Conservation (phyloP, 2,329 filamentous ascomycete genomes). For the Scedosporium minutisporum region DNA sequence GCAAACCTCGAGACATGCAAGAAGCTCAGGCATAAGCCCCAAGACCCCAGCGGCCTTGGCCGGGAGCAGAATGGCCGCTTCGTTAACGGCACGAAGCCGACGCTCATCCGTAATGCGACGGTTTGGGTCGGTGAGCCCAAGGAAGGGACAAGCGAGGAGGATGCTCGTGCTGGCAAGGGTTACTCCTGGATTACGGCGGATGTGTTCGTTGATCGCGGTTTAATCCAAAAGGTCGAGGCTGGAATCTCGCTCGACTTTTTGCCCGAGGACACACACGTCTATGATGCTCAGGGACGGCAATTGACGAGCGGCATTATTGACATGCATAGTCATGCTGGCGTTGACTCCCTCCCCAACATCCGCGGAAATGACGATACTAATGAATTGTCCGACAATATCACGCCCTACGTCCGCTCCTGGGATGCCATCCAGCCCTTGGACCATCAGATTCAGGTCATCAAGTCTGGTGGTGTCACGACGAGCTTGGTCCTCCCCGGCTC, state of each 20-base stretch:
- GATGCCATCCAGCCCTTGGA: conserved; percentile 56
- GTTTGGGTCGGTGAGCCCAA: conserved; percentile 56
- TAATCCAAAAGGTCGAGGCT: conserved; percentile 45
- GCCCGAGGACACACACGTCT: conserved; percentile 38
- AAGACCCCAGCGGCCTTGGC: conserved; percentile 44
- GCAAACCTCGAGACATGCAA: conserved; percentile 46
- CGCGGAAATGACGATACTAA: conserved; percentile 49
- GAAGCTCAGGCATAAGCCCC: conserved; percentile 42
- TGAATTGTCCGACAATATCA: conserved; percentile 54
- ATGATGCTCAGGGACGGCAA: conserved; percentile 49
- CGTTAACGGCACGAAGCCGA: conserved; percentile 46
- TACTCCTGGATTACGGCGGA: conserved; percentile 53
- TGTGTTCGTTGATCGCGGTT: conserved; percentile 49
- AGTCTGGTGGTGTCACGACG: conserved; percentile 63
- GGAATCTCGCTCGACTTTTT: conserved; percentile 32
- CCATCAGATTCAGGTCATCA: conserved; percentile 58
- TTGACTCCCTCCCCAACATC: conserved; percentile 46
- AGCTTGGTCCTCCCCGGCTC: conserved; percentile 58
- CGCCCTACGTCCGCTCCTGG: conserved; percentile 58
- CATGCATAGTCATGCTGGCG: conserved; percentile 60
- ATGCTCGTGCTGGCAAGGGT: conserved; percentile 47
- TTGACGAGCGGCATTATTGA: conserved; percentile 61
- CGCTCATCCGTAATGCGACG: conserved; percentile 56
- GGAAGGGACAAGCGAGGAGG: conserved; percentile 39
- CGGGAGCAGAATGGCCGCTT: conserved; percentile 53